Evolutionary conservation across 2,329 filamentous ascomycete genomes (phyloP).

Genomic region (Zasmidium angulare): DNA sequence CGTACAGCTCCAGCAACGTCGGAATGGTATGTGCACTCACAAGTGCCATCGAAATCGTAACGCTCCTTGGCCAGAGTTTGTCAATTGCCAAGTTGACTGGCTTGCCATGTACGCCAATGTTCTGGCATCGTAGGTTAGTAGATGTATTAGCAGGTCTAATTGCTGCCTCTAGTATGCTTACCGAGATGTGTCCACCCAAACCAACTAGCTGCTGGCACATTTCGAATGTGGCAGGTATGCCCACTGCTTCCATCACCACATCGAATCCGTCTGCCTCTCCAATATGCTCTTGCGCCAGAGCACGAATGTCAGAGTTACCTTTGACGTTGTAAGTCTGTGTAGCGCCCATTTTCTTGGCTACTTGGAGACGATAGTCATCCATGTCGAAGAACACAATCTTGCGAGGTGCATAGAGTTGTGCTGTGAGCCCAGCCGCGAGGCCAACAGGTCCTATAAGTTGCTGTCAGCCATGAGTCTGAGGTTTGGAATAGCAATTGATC

Average conservation of each 20-base stretch:
- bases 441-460: conserved; percentile 54
- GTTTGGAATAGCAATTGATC: background rate
- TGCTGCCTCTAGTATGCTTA: no score
- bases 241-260: conserved; percentile 59
- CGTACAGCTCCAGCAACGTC: conserved; percentile 24
- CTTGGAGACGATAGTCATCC: conserved; percentile 49
- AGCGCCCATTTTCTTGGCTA: conserved; percentile 52
- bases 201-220: conserved; percentile 56
- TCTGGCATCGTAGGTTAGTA: conserved; percentile 25
- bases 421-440: conserved; percentile 55
- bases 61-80: conserved; percentile 55
- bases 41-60: conserved; percentile 27
- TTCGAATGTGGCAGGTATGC: conserved; percentile 49
- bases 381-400: conserved; percentile 54
- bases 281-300: conserved; percentile 45
- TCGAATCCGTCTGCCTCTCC: conserved; percentile 54
- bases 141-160: no score
- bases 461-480: background rate
- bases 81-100: conserved; percentile 55
- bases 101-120: conserved; percentile 59
- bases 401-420: conserved; percentile 55
- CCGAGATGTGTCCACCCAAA: conserved; percentile 53
- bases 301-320: conserved; percentile 36
- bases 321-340: conserved; percentile 45
- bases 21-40: conserved; percentile 30